Conservation (phyloP, 2,329 filamentous ascomycete genomes). For the Aspergillus pseudoterreus region DNA sequence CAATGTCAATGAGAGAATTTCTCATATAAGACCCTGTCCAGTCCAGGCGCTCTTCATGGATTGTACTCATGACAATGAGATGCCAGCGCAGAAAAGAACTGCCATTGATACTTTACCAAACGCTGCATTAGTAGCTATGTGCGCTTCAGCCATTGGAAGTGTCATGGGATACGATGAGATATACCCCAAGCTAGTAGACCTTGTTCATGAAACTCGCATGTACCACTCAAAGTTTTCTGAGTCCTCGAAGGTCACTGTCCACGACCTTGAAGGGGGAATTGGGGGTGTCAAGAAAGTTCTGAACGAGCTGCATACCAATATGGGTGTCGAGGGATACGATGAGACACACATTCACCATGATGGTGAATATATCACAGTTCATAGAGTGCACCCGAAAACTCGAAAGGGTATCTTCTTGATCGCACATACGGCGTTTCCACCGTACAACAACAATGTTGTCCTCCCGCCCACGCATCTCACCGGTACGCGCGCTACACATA, state of each 20-base stretch:
- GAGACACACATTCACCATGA: slow-evolving; percentile 98
- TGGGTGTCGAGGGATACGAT: slow-evolving; percentile 92
- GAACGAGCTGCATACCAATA: slow-evolving; percentile 89
- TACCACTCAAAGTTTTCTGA: slow-evolving; percentile 77
- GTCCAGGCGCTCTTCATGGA: slow-evolving; percentile 98
- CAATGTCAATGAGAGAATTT: slow-evolving; percentile 59
- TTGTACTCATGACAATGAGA: slow-evolving; percentile 97
- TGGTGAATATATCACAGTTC: slow-evolving; percentile 92
- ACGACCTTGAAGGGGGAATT: slow-evolving; percentile 75
- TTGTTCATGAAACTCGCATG: slow-evolving; percentile 81
- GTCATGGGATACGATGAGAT: slow-evolving; percentile 98
- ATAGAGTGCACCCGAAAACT: slow-evolving; percentile 87
- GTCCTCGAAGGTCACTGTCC: slow-evolving; percentile 49
- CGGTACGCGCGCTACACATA: slow-evolving; percentile 77
- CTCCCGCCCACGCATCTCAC: slow-evolving; percentile 75
- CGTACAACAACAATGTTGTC: slow-evolving; percentile 77
- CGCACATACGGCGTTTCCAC: slow-evolving; percentile 92
- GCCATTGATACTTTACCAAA: slow-evolving; percentile 91
- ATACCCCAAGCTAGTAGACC: slow-evolving; percentile 87
- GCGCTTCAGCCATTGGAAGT: slow-evolving; percentile 86
- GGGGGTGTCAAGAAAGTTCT: slow-evolving; percentile 86
- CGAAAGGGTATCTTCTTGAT: slow-evolving; percentile 94
- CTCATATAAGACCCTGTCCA: slow-evolving; percentile 78
- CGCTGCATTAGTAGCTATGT: slow-evolving; percentile 93
- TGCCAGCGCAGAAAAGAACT: slow-evolving; percentile 90